Evolutionary conservation across 164 flowering plant species (phyloP).

Genomic region (Sedum album): DNA sequence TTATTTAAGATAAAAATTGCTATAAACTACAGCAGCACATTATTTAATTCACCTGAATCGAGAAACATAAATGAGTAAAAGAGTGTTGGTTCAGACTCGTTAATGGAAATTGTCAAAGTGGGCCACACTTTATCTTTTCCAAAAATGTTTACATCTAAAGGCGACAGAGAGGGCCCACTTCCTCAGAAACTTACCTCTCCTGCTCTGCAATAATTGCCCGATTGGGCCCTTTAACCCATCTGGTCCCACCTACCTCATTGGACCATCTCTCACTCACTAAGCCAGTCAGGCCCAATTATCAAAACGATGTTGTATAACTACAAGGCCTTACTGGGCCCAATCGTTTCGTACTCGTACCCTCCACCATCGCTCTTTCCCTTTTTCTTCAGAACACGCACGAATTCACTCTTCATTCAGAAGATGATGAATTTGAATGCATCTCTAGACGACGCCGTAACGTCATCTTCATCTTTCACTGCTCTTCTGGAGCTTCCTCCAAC

Average conservation of each 20-base stretch:
- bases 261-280: not conserved
- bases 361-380: too few relatives aligned
- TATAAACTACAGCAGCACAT: too few relatives aligned
- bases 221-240: not conserved
- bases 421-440: too few relatives aligned
- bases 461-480: not conserved
- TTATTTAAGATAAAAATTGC: too few relatives aligned
- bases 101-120: not conserved
- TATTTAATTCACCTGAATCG: not conserved
- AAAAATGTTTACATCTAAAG: not conserved
- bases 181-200: conserved; percentile 1
- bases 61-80: not conserved
- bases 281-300: too few relatives aligned
- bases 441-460: too few relatives aligned
- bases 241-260: not conserved
- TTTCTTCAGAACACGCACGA: too few relatives aligned
- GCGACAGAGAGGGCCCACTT: not conserved
- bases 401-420: too few relatives aligned
- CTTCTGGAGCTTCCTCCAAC: conserved; percentile 7
- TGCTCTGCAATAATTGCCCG: not conserved
- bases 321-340: too few relatives aligned
- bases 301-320: too few relatives aligned
- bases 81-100: too few relatives aligned
- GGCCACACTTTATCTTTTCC: not conserved
- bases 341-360: too few relatives aligned